phyloP scores from a whole-genome alignment of 139 green algal species.

The Coccomyxa sp. region DNA sequence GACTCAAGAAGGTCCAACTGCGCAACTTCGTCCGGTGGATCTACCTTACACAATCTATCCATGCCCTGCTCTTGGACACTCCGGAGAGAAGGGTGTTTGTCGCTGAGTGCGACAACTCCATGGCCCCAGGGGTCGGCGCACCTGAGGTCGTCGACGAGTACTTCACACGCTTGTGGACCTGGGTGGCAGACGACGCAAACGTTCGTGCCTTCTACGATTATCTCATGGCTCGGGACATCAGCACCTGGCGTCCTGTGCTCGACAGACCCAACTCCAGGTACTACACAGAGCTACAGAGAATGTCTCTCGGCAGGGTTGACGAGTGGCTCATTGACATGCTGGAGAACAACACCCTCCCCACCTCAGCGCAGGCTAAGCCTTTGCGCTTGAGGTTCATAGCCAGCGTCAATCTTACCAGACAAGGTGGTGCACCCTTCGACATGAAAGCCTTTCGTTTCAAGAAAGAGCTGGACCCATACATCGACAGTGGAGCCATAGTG shows the following conservation, averaged over 20 bases:
- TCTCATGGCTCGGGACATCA: background rate
- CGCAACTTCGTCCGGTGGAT: background rate
- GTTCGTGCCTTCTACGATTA: constrained; percentile 4
- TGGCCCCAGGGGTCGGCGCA: background rate
- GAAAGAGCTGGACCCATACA: no score
- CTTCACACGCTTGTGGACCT: background rate
- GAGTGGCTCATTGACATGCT: background rate
- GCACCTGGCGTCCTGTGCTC: background rate
- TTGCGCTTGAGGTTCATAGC: no score
- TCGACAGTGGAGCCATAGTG: no score
- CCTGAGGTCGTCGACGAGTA: background rate
- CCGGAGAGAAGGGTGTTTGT: background rate
- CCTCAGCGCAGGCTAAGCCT: no score
- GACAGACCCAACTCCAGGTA: background rate
- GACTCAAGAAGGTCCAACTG: background rate
- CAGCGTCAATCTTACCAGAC: no score
- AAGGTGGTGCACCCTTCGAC: no score
- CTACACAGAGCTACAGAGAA: background rate
- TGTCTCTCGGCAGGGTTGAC: background rate
- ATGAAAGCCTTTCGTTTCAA: background rate
- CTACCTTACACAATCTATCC: background rate
- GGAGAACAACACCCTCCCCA: background rate
- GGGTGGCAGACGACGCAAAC: background rate
- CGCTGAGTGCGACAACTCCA: background rate
- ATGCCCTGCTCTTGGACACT: background rate